Base-by-base conservation (phyloP, 441 rosid genomes). In the Gossypium davidsonii region DNA sequence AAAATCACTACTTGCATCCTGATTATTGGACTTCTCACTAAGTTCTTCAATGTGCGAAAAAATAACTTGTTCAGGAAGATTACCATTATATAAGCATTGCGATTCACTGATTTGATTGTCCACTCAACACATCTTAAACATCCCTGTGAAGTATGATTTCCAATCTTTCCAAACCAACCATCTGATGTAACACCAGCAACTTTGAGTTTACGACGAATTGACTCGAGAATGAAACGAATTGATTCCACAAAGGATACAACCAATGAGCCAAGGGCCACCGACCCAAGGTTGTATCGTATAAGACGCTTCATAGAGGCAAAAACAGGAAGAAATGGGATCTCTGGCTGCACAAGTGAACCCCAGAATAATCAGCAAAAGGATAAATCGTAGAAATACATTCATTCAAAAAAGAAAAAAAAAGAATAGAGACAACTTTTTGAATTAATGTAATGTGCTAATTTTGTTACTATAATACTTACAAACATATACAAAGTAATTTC, bases 41-140 rank as follows among this genome's bases (percentile, higher is more conserved):
- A 6, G n/a, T 48, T 56, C 17, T 37, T 23, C 14, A 9, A 10
- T 46, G 70, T 12, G 53, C 0, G 3, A 11, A 12, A 34, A 65
- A 2, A 21, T 0, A 31, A 67, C 3, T 44, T 6, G 37, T 28
- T 28, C 25, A 7, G 25, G 31, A 52, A 66, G 59, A 58, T 72
- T 89, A 94, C 98, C 99, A 95, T 95, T 84, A 92, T 92, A 77
- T 95, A 92, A 76, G 97, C 98, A 79, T 93, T 95, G 81, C 91
- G 97, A 80, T 92, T 95, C 68, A 89, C 89, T 6, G 99, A 93
- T 77, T 82, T 92, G 75, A 91, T 78, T 15, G 91, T 93, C 90
- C 92, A 92, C 76, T 92, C 96, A 8, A 90, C 81, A 70, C 86
- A 76, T 80, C 73, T 89, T 56, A 86, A 83, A 79, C 87, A 84